A percentile compares a stretch with the other conserved stretches of the same genome.
These are phyloP conservation scores for Solanum neorickii DNA, from an alignment of 257 asterid species.

Conservation along the genomic window DNA sequence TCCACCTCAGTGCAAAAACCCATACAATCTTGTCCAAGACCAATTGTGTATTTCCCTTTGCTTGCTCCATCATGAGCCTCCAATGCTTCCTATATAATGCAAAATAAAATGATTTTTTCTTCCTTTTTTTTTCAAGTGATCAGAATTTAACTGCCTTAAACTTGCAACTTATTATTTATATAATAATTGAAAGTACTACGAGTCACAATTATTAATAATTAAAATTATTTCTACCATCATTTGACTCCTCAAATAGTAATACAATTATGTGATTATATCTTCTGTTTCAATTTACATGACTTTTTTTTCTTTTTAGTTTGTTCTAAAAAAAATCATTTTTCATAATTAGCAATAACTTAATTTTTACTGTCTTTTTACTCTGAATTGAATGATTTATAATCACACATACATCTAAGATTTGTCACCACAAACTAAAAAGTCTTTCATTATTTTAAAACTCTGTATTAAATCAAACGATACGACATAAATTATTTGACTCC, in stretches of 20 bases:
- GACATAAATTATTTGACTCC: background rate
- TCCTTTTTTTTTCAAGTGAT: background rate
- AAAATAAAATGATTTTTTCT: background rate
- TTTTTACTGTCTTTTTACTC: background rate
- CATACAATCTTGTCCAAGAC: slow-evolving; percentile 99
- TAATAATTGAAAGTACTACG: background rate
- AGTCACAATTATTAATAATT: background rate
- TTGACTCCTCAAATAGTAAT: background rate
- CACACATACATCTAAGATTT: background rate
- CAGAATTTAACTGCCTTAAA: background rate
- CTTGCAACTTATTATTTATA: background rate
- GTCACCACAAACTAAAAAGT: background rate
- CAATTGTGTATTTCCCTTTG: slow-evolving; percentile 98
- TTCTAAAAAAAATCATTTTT: background rate
- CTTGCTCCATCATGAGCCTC: slow-evolving; percentile 99
- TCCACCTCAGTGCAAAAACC: slow-evolving; percentile 92
- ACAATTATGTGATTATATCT: too few species aligned
- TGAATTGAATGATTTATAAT: background rate
- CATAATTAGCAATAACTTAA: background rate
- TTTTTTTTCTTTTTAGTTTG: background rate
- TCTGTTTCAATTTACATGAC: background rate
- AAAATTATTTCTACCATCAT: background rate
- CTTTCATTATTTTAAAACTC: background rate
- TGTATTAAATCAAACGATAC: background rate
- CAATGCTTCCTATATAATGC: slow-evolving; percentile 53